These are phyloP conservation scores for Dryadomyces quercivorus DNA, from an alignment of 2,329 filamentous ascomycete species.

Conservation along the genomic window DNA sequence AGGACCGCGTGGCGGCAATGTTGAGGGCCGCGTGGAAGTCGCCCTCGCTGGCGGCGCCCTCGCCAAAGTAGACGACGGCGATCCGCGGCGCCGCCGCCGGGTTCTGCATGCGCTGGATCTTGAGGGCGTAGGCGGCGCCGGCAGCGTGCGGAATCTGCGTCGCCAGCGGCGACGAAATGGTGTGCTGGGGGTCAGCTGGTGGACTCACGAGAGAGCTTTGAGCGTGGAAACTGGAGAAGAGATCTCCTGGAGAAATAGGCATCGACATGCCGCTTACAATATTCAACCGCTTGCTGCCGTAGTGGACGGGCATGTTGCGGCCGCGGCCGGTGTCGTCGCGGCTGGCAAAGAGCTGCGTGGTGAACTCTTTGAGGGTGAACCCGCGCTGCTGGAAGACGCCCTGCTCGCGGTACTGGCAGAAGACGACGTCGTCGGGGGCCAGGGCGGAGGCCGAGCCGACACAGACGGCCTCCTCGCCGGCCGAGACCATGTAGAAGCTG, in stretches of 20 bases:
- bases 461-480: slow-evolving; percentile 87
- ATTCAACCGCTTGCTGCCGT: slow-evolving; percentile 72
- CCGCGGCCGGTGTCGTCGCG: slow-evolving; percentile 66
- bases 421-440: slow-evolving; percentile 75
- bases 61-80: slow-evolving; percentile 68
- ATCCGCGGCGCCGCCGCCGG: slow-evolving; percentile 48
- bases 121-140: slow-evolving; percentile 67
- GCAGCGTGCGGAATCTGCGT: slow-evolving; percentile 72
- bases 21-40: slow-evolving; percentile 77
- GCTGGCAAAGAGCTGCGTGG: slow-evolving; percentile 91
- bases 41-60: slow-evolving; percentile 69
- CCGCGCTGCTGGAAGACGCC: slow-evolving; percentile 85
- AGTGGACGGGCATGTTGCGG: slow-evolving; percentile 96
- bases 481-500: slow-evolving; percentile 95
- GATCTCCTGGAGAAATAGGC: no score
- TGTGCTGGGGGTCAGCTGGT: slow-evolving; percentile 36
- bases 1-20: slow-evolving; percentile 65
- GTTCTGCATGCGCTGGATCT: slow-evolving; percentile 56
- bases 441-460: slow-evolving; percentile 80
- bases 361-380: slow-evolving; percentile 78
- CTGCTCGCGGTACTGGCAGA: slow-evolving; percentile 88
- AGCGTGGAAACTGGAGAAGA: no score
- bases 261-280: slow-evolving; percentile 43
- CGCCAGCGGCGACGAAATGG: slow-evolving; percentile 64
- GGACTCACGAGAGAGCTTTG: no score